Base-by-base conservation (phyloP, 2,329 filamentous ascomycete species). In the Boeremia exigua region DNA sequence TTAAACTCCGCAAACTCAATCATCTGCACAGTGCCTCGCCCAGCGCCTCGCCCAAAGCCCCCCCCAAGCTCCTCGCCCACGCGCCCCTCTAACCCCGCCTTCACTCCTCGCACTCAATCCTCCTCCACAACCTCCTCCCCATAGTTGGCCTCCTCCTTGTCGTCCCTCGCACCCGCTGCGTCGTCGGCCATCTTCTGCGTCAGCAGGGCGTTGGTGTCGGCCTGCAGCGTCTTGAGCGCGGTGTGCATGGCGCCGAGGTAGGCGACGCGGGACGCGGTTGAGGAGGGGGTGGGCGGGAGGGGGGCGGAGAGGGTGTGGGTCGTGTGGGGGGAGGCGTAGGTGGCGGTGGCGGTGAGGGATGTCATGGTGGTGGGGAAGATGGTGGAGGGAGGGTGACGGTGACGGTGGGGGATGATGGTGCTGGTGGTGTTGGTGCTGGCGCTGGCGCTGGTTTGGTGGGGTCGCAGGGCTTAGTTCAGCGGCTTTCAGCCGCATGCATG, bases 51-150 rank as follows among this genome's bases (percentile, higher is more conserved):
- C n/a, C n/a, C n/a, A n/a, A n/a, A n/a, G n/a, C n/a, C n/a, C n/a
- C n/a, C n/a, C n/a, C n/a, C n/a, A n/a, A n/a, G n/a, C n/a, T n/a
- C n/a, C n/a, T n/a, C n/a, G n/a, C n/a, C n/a, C n/a, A n/a, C n/a
- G n/a, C n/a, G n/a, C n/a, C n/a, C n/a, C n/a, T n/a, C n/a, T n/a
- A n/a, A n/a, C n/a, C n/a, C n/a, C n/a, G n/a, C n/a, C n/a, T n/a
- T n/a, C n/a, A n/a, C n/a, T n/a, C n/a, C n/a, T n/a, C n/a, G n/a
- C n/a, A n/a, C n/a, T n/a, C n/a, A n/a, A n/a, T n/a, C n/a, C n/a
- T n/a, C n/a, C n/a, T n/a, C 86, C 11, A 84, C 79, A 23, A 87
- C 84, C 73, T 96, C 92, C 75, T 96, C 92, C 43, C 92, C 92
- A 71, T 96, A 96, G 70, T 92, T 89, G 5, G 19, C 19, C 19